phyloP scores from a whole-genome alignment of 2,329 filamentous ascomycete species.

The Fusarium devonianum region DNA sequence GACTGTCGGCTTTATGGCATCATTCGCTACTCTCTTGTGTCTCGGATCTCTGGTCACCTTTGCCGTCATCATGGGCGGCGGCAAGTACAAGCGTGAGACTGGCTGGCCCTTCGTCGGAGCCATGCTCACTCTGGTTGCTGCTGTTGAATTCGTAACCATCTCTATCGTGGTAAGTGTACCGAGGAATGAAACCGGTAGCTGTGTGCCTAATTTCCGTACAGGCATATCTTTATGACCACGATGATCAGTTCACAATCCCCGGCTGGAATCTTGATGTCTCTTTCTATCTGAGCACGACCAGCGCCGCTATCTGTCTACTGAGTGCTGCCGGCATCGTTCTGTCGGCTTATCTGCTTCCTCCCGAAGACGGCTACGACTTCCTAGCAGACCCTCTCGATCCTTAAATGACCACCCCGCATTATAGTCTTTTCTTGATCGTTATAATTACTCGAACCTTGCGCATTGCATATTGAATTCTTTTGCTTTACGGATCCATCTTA shows the following conservation, averaged over 20 bases:
- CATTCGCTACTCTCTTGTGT: slow-evolving; percentile 82
- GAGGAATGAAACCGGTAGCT: not conserved
- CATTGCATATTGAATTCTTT: too few species aligned
- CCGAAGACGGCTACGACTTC: slow-evolving; percentile 87
- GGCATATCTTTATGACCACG: slow-evolving; percentile 84
- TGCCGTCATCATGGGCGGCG: slow-evolving; percentile 76
- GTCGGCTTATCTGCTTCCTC: slow-evolving; percentile 74
- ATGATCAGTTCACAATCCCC: slow-evolving; percentile 79
- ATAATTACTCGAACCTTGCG: not conserved
- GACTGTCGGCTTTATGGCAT: slow-evolving; percentile 86
- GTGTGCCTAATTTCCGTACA: slow-evolving; percentile 47
- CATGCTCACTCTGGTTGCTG: slow-evolving; percentile 69
- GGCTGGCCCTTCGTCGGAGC: slow-evolving; percentile 81
- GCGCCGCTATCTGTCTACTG: slow-evolving; percentile 60
- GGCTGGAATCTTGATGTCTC: slow-evolving; percentile 84
- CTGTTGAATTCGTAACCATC: slow-evolving; percentile 79
- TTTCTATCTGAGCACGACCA: slow-evolving; percentile 73
- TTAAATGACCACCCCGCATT: slow-evolving; percentile 36
- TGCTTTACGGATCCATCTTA: not conserved
- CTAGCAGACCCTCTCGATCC: slow-evolving; percentile 62
- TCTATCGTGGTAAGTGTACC: slow-evolving; percentile 75
- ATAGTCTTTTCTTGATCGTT: not conserved
- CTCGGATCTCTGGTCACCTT: slow-evolving; percentile 83
- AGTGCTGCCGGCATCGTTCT: slow-evolving; percentile 66
- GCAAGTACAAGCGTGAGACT: slow-evolving; percentile 78